Conservation (phyloP, 805 yeast species). For the Myxozyma lipomycoides region DNA sequence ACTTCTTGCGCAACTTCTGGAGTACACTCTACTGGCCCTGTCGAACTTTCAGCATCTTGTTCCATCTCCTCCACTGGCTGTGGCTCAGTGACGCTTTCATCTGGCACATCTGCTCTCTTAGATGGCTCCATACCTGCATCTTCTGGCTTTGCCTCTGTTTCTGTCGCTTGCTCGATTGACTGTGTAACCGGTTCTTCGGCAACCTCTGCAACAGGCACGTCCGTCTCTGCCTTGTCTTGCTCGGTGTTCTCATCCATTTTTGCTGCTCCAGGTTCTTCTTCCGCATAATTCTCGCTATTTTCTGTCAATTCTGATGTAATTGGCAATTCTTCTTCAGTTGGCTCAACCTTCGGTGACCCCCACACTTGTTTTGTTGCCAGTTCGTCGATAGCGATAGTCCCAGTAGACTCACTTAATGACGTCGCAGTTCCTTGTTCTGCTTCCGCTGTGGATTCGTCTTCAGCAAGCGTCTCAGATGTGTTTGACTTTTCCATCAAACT, state of each 20-base stretch:
- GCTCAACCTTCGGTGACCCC: not conserved
- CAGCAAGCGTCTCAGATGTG: not conserved
- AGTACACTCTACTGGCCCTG: too few relatives aligned
- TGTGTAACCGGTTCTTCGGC: not conserved
- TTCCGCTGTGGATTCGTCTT: not conserved
- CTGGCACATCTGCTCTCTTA: not conserved
- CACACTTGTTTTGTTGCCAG: too few relatives aligned
- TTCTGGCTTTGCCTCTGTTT: not conserved
- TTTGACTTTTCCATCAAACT: too few relatives aligned
- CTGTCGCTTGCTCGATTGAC: not conserved
- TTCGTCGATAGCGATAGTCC: too few relatives aligned
- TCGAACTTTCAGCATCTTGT: too few relatives aligned
- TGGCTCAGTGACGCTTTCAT: not conserved
- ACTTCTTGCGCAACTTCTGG: too few relatives aligned
- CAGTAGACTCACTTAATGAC: not conserved
- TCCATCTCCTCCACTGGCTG: not conserved
- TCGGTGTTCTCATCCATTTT: not conserved
- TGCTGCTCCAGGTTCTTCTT: not conserved
- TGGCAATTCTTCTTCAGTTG: not conserved
- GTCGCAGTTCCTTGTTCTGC: not conserved
- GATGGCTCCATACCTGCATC: not conserved
- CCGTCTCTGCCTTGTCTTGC: too few relatives aligned
- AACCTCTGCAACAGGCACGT: not conserved
- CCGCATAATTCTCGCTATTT: too few relatives aligned
- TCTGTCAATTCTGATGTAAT: not conserved